These are phyloP conservation scores for Actinomortierella wolfii DNA, from an alignment of 371 early-diverging fungal species.

Conservation along the genomic window DNA sequence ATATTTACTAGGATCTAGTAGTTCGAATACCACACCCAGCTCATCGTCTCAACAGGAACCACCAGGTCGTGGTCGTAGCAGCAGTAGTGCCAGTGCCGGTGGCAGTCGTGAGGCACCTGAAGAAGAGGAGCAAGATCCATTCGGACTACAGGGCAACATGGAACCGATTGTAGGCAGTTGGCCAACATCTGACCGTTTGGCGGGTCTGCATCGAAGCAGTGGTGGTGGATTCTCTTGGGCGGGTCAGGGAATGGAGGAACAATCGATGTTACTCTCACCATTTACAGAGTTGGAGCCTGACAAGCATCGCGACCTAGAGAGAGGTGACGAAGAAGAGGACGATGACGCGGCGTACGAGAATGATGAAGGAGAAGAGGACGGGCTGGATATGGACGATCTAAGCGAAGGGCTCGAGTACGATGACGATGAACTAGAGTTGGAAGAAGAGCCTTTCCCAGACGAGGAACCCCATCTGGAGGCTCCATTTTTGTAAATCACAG, in stretches of 20 bases:
- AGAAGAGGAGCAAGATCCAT: no score
- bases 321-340: conserved; percentile 6
- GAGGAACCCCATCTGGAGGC: conserved; percentile 18
- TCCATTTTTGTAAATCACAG: conserved; percentile 19
- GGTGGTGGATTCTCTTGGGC: background rate
- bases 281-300: background rate
- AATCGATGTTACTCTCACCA: background rate
- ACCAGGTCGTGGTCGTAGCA: no score
- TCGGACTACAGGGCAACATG: no score
- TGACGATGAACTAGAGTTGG: conserved; percentile 18
- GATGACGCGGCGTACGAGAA: no score
- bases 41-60: no score
- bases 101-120: no score
- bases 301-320: background rate
- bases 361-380: conserved; percentile 4
- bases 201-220: background rate
- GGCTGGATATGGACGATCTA: conserved; percentile 10
- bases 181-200: background rate
- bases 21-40: background rate
- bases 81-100: background rate
- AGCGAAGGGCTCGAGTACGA: conserved; percentile 24
- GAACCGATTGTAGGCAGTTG: background rate
- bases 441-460: no score
- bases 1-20: conserved; percentile 13
- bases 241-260: background rate